Base-by-base conservation (phyloP, 2,329 filamentous ascomycete species). In the Pestalotiopsis sp. region DNA sequence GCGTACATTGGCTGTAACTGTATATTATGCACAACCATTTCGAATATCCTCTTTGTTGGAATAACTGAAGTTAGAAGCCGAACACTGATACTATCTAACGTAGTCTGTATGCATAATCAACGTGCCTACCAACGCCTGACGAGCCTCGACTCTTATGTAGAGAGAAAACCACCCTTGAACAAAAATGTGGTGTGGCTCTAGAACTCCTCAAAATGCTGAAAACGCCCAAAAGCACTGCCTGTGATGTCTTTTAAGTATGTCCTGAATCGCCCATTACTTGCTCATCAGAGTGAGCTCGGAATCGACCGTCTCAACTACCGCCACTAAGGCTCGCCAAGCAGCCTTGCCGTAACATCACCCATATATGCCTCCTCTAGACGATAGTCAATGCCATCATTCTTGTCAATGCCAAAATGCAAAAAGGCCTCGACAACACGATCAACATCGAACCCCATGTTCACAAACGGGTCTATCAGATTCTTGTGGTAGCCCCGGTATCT, bases 401-500 rank as follows among this genome's bases (percentile, higher is more conserved):
- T 88, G 71, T 95, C 93, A 73, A 97, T 95, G 5, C 93, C 92
- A 7, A 96, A 91, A 70, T 88, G 92, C 66, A 91, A 86, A 76
- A 98, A 97, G 0, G 94, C 93, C 11, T 92, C 88, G 0, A 98
- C 94, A 1, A 98, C 94, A n/a, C 88, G 86, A 63, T 95, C 92
- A 2, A 97, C 87, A 68, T 94, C 91, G 75, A 98, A 98, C 12
- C 95, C 95, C 95, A 98, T 98, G 74, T 85, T 88, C 17, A 93
- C 90, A 74, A 98, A 98, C 4, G 92, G 88, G 76, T 96, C 90
- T 72, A 98, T 89, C 56, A 98, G 85, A 39, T 92, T 87, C 76
- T 91, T 92, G 81, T 94, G 95, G 81, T 97, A 98, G 2, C 96
- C 95, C 72, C 92, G 88, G 77, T 97, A 98, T 71, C 92, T 95